Base-by-base conservation (phyloP, 495 filamentous ascomycete species). In the Neurospora cerealis region DNA sequence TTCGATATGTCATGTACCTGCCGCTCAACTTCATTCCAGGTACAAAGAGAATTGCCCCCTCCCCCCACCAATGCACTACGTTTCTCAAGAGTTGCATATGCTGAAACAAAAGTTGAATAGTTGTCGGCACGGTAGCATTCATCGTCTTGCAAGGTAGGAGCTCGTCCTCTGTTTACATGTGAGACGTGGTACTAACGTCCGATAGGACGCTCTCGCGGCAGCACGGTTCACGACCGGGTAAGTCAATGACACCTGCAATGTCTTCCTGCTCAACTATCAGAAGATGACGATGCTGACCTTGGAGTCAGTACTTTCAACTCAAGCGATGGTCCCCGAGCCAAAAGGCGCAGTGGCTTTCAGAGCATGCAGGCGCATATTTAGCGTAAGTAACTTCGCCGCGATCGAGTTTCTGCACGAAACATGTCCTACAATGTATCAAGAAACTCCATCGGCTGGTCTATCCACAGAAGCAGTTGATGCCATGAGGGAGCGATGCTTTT, bases 21-120 rank as follows among this genome's bases (percentile, higher is more conserved):
- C 95, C 96, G 15, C 85, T 98, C 70, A 98, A 97, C 81, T 91
- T 97, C 73, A 92, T 99, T 54, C 96, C 96, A 48, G 81, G 83
- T 85, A 84, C 48, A 79, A 15, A 9, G 34, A 32, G 54, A 15
- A 11, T 17, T 2, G 28, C 34, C 32, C 72, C 71, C 37, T n/a
- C 72, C 70, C 32, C 8, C 69, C 77, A 54, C 73, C 37, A 37
- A 69, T 34, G 13, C 10, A 37, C 28, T 34, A 66, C 54, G 54
- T 66, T 66, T 66, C 54, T 36, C 54, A 66, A 17, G 24, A 34
- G 54, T 66, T 34, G 15, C 5, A 5, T n/a, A 36, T 6, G 24
- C 70, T 73, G 40, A 76, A 17, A 71, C 66, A 17, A 73, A 37
- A 46, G 15, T 41, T 38, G 21, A 17, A 69, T 74, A 84, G 88